Base-by-base conservation (phyloP, 371 early-diverging fungal genomes). In the Saksenaea oblongispora region DNA sequence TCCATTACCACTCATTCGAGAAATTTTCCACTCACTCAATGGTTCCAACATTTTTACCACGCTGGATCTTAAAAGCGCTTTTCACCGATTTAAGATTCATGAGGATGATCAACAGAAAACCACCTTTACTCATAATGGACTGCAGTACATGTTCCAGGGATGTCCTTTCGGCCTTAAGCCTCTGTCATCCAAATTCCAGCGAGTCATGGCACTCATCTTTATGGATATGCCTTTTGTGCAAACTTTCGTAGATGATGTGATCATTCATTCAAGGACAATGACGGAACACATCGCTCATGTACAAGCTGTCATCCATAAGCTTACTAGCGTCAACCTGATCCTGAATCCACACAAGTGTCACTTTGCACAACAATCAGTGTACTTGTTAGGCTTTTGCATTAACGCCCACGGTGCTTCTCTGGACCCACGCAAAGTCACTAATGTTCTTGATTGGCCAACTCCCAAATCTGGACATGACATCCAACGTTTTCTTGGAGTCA, bases 151-250 rank as follows among this genome's bases (percentile, higher is more conserved):
- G 54, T 64, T 64, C 24, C 54, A 36, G 24, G 36, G 39, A 24
- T 24, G 37, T 15, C 64, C 59, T 5, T 64, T 58, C 18, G 58
- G 59, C n/a, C 28, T 58, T 1, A 65, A 59, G 53, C 63, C 56
- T 0, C 11, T 80, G 0, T 70, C 70, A 0, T 61, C 70, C 0
- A 34, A 67, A 2, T 75, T 69, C 37, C 72, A 70, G 42, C 22
- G 66, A 3, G 69, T 64, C 0, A 70, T 70, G 65, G 17, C 28
- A 1, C 41, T 27, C 24, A 31, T 67, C 11, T 59, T 62, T 15
- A 0, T 51, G 3, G 26, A 55, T 2, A n/a, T 41, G 18, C 42
- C 42, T 1, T 41, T 13, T 41, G 42, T 41, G 18, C 14, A 14
- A 17, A 17, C 9, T 13, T 64, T 64, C 31, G 26, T 64, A 18